Evolutionary conservation across 148 eudicot genomes (phyloP).

Genomic region (Camellia lanceoleosa): DNA sequence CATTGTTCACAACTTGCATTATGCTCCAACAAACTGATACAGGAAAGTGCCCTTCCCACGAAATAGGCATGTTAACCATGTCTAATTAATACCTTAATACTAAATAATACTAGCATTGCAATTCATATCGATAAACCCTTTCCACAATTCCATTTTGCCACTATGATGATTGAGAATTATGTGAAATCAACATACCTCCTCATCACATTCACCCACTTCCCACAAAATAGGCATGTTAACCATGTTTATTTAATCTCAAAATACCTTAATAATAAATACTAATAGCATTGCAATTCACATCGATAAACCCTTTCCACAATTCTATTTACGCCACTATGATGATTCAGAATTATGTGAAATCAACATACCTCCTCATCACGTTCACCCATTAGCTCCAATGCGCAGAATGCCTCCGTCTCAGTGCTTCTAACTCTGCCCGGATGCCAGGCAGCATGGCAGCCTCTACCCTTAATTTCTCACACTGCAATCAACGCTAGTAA

Average conservation of each 20-base stretch:
- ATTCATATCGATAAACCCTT: neutral
- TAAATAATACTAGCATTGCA: neutral
- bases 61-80: neutral
- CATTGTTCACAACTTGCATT: constrained; percentile 6
- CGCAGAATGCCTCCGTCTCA: constrained; percentile 93
- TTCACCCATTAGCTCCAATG: constrained; percentile 97
- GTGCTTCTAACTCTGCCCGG: constrained; percentile 85
- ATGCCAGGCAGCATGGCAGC: constrained; percentile 75
- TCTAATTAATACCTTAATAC: neutral
- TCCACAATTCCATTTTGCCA: neutral
- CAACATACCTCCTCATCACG: constrained; percentile 91
- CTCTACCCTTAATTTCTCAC: constrained; percentile 82
- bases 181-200: constrained; percentile 59
- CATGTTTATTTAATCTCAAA: neutral
- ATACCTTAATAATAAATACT: too few species aligned
- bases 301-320: neutral
- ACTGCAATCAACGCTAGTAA: constrained; percentile 39
- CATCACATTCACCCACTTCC: constrained; percentile 82
- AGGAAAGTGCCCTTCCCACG: neutral
- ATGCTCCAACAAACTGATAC: neutral
- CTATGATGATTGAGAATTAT: neutral
- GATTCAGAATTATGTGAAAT: neutral
- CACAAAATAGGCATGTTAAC: neutral
- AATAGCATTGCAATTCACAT: neutral
- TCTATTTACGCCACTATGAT: neutral